phyloP scores from a whole-genome alignment of 208 protist genomes.

The Angomonas deanei region DNA sequence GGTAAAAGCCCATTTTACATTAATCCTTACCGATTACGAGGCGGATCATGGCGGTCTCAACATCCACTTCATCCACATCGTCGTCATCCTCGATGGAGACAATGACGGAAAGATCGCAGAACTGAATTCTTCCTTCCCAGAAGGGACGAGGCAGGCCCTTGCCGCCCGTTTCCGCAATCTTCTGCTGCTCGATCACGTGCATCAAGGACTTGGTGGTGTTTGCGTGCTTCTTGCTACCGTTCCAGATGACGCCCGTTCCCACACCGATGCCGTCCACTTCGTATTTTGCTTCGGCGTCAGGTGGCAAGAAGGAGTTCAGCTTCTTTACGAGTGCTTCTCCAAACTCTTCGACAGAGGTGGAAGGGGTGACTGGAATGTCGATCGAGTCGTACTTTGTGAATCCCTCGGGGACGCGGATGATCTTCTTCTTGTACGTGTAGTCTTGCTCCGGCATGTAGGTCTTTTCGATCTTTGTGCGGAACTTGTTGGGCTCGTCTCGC shows the following conservation, averaged over 20 bases:
- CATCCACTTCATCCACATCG: constrained; percentile 74
- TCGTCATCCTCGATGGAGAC: constrained; percentile 69
- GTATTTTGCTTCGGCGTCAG: constrained; percentile 28
- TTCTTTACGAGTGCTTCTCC: constrained; percentile 31
- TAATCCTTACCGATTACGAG: constrained; percentile 33
- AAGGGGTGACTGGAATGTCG: constrained; percentile 43
- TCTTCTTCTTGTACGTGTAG: constrained; percentile 83
- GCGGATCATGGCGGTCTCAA: constrained; percentile 74
- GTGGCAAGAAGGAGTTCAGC: constrained; percentile 45
- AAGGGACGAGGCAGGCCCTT: constrained; percentile 43
- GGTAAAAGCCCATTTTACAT: no score
- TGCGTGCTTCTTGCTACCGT: constrained; percentile 52
- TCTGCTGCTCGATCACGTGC: constrained; percentile 80
- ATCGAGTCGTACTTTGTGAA: constrained; percentile 88
- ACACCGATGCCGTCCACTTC: constrained; percentile 80
- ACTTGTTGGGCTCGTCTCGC: constrained; percentile 65
- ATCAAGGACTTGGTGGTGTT: constrained; percentile 77
- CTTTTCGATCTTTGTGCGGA: constrained; percentile 57
- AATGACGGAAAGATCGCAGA: constrained; percentile 69
- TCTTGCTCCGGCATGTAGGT: constrained; percentile 86
- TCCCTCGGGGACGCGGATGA: constrained; percentile 72
- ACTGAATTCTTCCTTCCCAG: constrained; percentile 77
- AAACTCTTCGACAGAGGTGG: constrained; percentile 74
- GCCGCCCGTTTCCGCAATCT: constrained; percentile 36
- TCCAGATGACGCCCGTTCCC: constrained; percentile 82